Conservation (phyloP, 257 asterid genomes). For the Nicotiana undulata region DNA sequence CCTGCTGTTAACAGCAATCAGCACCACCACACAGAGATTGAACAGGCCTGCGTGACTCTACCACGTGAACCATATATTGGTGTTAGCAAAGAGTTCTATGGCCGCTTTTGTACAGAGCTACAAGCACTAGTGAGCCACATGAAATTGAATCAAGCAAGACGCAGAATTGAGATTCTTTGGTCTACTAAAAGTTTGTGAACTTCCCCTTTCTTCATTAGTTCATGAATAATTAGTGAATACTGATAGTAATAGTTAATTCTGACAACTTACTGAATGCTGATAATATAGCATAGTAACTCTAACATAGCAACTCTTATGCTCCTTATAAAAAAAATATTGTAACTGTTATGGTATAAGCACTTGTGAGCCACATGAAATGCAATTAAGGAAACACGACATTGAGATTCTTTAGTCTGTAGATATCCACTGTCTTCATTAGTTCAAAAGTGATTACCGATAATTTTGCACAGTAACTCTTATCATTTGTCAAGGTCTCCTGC, state of each 20-base stretch:
- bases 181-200: not conserved
- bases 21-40: conserved; percentile 98
- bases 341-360: not conserved
- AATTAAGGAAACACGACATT: not conserved
- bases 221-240: not conserved
- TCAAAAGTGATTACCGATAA: not conserved
- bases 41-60: conserved; percentile 99
- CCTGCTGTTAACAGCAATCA: conserved; percentile 95
- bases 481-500: not conserved
- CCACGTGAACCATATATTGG: conserved; percentile 19
- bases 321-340: too few species aligned
- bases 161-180: not conserved
- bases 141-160: not conserved
- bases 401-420: not conserved
- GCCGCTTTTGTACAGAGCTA: not conserved
- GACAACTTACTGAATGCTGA: too few species aligned
- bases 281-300: too few species aligned
- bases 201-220: not conserved
- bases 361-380: not conserved
- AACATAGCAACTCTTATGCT: too few species aligned
- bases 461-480: not conserved
- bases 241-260: not conserved
- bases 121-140: not conserved
- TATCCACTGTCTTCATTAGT: not conserved
- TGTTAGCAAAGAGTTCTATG: not conserved